Percentiles rank a stretch among this genome's conserved stretches.
Conservation (phyloP, 176 grass and related monocot species). For the Oryza brachyantha region DNA sequence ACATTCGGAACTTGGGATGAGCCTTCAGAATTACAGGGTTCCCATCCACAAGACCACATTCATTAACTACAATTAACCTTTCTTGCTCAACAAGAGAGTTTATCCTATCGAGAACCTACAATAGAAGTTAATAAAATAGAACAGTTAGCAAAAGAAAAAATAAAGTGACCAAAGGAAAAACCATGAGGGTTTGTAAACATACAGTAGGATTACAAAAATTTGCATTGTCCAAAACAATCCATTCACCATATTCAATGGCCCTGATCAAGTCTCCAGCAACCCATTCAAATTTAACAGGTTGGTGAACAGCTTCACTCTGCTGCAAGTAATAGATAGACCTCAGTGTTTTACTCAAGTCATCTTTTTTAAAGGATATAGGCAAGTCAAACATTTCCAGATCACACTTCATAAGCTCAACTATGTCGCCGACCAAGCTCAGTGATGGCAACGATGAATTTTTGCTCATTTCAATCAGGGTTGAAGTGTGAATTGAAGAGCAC, state of each 20-base stretch:
- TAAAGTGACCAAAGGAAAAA: conserved; percentile 4
- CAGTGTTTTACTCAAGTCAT: conserved; percentile 55
- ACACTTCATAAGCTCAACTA: conserved; percentile 68
- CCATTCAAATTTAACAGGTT: conserved; percentile 83
- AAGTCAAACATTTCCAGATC: conserved; percentile 57
- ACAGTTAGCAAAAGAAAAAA: conserved; percentile 34
- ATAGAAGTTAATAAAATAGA: conserved; percentile 31
- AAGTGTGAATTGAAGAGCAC: conserved; percentile 32
- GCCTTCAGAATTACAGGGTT: conserved; percentile 63
- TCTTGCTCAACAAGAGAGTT: conserved; percentile 95
- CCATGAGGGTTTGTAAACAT: conserved; percentile 25
- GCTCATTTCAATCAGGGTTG: conserved; percentile 43
- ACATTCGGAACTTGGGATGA: conserved; percentile 86
- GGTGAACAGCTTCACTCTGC: conserved; percentile 49
- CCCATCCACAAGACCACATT: conserved; percentile 93
- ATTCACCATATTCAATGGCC: conserved; percentile 80
- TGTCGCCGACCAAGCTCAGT: conserved; percentile 54
- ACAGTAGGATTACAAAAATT: conserved; percentile 98
- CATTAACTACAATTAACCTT: conserved; percentile 79
- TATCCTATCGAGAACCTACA: conserved; percentile 90
- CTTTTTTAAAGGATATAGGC: conserved; percentile 52
- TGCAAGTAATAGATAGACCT: conserved; percentile 57
- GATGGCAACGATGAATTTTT: conserved; percentile 43
- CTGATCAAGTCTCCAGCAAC: conserved; percentile 78
- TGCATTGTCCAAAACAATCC: conserved; percentile 93